Base-by-base conservation (phyloP, 1,139 yeast genomes). In the Debaryomyces sp. region DNA sequence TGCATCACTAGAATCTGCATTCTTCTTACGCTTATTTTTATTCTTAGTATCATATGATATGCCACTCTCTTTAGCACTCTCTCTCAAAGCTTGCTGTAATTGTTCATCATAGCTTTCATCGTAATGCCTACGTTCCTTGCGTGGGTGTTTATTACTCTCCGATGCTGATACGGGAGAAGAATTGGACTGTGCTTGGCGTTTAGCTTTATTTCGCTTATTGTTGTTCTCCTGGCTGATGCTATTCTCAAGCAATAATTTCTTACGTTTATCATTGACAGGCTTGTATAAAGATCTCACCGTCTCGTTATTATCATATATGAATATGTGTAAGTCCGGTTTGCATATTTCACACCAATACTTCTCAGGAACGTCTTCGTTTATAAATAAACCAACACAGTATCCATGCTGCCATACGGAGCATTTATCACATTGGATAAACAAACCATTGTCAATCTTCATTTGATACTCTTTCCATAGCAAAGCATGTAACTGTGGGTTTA, bases 351-450 rank as follows among this genome's bases (percentile, higher is more conserved):
- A 92, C 88, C 90, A 89, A 67, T 92, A 92, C 64, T 88, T 88
- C 51, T 91, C 97, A 1, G 97, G 97, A 0, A 90, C 90, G 51
- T 82, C 87, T 30, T 82, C 85, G 55, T 84, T 88, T 44, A 81
- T 80, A 52, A 75, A 77, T 50, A 89, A 79, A 1, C 97, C 96
- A 37, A 94, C 97, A 71, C 99, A 94, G 68, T 78, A 91, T 3
- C 97, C 98, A 65, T 94, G 99, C 68, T 94, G 98, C 99, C 98
- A 94, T 9, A 87, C 96, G 23, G 90, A 84, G 70, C 99, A 94
- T 54, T 80, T 78, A 59, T 94, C 98, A 75, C 99, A 94, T 68
- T 87, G 95, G 57, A 89, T 87, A 67, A 86, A 89, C 46, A 88
- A 78, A 3, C 95, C 95, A 50, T 85, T 84, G 54, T 86, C 86